These are phyloP conservation scores for Pleurotus eryngii DNA, from an alignment of 768 basidiomycete genomes.

Conservation along the genomic window DNA sequence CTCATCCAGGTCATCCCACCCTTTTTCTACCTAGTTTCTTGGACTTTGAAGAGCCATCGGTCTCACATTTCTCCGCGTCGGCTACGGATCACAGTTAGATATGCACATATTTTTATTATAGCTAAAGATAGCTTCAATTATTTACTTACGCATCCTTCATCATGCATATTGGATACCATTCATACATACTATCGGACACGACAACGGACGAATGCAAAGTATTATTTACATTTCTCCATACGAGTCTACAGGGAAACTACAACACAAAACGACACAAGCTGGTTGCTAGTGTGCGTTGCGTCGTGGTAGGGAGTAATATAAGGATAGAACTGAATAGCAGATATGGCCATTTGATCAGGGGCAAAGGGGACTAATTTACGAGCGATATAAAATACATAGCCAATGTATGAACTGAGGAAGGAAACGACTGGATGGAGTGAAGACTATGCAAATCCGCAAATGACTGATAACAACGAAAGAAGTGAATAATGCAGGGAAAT, in stretches of 20 bases:
- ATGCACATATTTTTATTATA: background rate
- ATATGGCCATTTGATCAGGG: background rate
- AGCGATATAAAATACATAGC: constrained; percentile 4
- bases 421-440: background rate
- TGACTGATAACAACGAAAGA: constrained; percentile 2
- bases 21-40: constrained; percentile 3
- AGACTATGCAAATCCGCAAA: background rate
- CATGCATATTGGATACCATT: background rate
- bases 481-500: background rate
- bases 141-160: background rate
- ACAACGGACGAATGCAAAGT: background rate
- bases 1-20: background rate
- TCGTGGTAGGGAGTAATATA: constrained; percentile 1
- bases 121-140: background rate
- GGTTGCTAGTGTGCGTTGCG: background rate
- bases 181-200: background rate
- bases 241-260: constrained; percentile 7
- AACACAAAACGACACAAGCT: constrained; percentile 2
- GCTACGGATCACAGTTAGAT: background rate
- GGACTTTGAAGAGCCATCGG: constrained; percentile 1
- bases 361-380: constrained; percentile 1
- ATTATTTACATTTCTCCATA: constrained; percentile 7
- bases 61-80: background rate
- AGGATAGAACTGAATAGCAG: constrained; percentile 1
- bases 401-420: background rate